Percentiles rank a stretch among this genome's conserved stretches.
Evolutionary conservation across 176 grass and related monocot species (phyloP).

Genomic region (barley (Hordeum vulgare)): DNA sequence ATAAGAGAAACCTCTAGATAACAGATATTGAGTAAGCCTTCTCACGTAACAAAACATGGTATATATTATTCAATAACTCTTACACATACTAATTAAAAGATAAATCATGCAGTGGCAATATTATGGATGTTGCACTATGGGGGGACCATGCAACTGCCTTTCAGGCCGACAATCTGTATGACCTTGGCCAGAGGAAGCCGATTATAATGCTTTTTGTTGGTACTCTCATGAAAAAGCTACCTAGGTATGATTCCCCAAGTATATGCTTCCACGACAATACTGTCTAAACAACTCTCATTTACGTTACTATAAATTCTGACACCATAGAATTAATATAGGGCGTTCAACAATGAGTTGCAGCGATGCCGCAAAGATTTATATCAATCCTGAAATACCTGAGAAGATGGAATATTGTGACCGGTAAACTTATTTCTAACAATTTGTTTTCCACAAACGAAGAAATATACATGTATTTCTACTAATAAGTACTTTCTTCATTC

Average conservation of each 20-base stretch:
- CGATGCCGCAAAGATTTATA: not conserved
- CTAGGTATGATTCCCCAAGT: no score
- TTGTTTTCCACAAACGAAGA: no score
- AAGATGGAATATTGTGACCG: not conserved
- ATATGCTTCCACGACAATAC: no score
- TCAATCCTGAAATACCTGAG: not conserved
- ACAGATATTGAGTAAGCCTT: not conserved
- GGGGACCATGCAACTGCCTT: not conserved
- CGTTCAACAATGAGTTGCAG: not conserved
- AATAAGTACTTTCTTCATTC: no score
- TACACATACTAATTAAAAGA: not conserved
- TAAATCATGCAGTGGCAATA: not conserved
- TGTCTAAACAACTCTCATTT: no score
- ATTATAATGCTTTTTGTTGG: no score
- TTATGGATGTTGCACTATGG: not conserved
- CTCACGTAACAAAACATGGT: no score
- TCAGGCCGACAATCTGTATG: not conserved
- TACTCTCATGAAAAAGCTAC: no score
- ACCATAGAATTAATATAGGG: not conserved
- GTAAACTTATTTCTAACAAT: no score
- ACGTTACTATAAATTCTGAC: no score
- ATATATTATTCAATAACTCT: not conserved
- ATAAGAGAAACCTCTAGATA: not conserved
- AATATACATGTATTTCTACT: no score
- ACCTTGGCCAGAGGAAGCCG: no score